phyloP scores from a whole-genome alignment of 192 early-diverging fungal genomes.

The Phycomyces blakesleeanus region DNA sequence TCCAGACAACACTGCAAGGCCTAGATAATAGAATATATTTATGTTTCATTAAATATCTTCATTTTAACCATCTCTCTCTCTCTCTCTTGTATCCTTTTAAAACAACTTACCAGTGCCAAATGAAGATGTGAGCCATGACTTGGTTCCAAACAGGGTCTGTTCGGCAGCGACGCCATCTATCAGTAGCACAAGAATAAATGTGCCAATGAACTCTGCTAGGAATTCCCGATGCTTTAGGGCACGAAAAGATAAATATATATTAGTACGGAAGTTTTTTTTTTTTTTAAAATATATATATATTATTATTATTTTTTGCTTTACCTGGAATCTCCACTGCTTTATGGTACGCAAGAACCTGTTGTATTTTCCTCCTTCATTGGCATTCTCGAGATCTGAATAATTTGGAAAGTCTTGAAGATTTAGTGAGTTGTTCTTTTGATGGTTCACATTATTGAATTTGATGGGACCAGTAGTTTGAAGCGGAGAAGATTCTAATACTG shows the following conservation, averaged over 20 bases:
- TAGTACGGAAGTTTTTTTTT: no score
- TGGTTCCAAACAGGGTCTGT: conserved; percentile 23
- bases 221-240: conserved; percentile 43
- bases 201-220: conserved; percentile 75
- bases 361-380: neutral
- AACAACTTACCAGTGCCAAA: conserved; percentile 16
- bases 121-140: conserved; percentile 33
- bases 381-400: neutral
- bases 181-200: conserved; percentile 61
- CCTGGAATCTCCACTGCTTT: neutral
- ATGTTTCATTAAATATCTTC: no score
- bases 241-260: neutral
- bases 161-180: conserved; percentile 64
- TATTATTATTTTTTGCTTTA: neutral
- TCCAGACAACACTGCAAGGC: neutral
- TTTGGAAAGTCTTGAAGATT: neutral
- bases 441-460: neutral
- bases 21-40: neutral
- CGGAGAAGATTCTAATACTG: neutral
- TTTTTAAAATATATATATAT: neutral
- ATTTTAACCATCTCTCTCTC: no score
- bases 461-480: neutral
- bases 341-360: neutral
- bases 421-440: neutral
- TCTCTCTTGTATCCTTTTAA: no score